Conservation (phyloP, 495 filamentous ascomycete genomes). For the Xylaria palmicola region DNA sequence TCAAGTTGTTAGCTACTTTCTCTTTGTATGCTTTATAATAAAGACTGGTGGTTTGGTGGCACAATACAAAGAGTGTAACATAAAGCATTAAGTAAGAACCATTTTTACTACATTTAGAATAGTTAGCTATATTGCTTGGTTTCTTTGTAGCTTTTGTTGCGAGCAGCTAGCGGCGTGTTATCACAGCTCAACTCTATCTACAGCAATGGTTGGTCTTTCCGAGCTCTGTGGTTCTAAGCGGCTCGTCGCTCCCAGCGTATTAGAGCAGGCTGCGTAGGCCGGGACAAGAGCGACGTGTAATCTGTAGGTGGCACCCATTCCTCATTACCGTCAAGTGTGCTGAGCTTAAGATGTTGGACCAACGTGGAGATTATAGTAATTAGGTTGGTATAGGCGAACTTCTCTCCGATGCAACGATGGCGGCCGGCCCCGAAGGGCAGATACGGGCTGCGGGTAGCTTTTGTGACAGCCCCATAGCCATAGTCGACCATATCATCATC, state of each 20-base stretch:
- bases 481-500: constrained; percentile 48
- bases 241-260: not conserved
- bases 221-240: not conserved
- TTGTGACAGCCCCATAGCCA: constrained; percentile 41
- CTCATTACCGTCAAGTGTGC: constrained; percentile 27
- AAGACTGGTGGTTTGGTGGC: no score
- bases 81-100: no score
- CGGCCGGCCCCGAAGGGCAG: constrained; percentile 57
- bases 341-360: constrained; percentile 48
- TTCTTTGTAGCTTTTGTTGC: no score
- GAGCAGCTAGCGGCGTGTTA: no score
- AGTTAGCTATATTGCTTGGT: no score
- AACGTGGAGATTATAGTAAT: constrained; percentile 47
- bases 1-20: no score
- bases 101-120: no score
- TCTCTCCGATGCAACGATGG: constrained; percentile 58
- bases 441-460: constrained; percentile 55
- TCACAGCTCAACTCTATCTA: no score
- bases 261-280: constrained; percentile 31
- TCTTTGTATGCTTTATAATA: no score
- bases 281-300: constrained; percentile 53
- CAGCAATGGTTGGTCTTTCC: no score
- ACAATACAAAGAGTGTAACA: no score
- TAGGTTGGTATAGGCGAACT: constrained; percentile 56
- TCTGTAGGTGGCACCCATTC: constrained; percentile 47